Conservation (phyloP, 768 basidiomycete genomes). For the Pleurotus giganteus region DNA sequence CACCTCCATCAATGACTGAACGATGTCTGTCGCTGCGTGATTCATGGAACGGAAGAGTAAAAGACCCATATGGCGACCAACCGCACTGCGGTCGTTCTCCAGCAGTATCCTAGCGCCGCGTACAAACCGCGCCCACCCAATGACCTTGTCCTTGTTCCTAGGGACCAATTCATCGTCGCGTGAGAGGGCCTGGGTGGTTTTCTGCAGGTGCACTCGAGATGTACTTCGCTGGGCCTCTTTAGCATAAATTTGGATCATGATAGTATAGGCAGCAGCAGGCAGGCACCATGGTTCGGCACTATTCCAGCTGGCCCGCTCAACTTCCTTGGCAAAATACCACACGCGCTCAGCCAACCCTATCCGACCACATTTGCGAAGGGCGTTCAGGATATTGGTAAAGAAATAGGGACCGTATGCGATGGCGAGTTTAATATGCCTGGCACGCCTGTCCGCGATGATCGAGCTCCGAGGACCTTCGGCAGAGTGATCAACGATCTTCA, state of each 20-base stretch:
- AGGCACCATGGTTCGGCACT: conserved; percentile 56
- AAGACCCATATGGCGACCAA: conserved; percentile 12
- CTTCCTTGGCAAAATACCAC: conserved; percentile 59
- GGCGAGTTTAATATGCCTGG: conserved; percentile 37
- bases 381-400: conserved; percentile 58
- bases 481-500: conserved; percentile 37
- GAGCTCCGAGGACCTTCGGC: conserved; percentile 26
- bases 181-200: conserved; percentile 21
- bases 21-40: conserved; percentile 14
- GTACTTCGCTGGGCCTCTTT: conserved; percentile 32
- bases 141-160: conserved; percentile 10
- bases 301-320: conserved; percentile 54
- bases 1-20: conserved; percentile 16
- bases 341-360: conserved; percentile 59
- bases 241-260: conserved; percentile 65
- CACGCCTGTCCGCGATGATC: conserved; percentile 9
- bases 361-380: conserved; percentile 53
- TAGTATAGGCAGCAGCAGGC: conserved; percentile 65
- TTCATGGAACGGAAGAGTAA: conserved; percentile 12
- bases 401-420: conserved; percentile 56
- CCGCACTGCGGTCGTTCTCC: neutral
- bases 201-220: conserved; percentile 12
- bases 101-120: neutral
- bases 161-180: conserved; percentile 6
- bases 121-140: conserved; percentile 14